Base-by-base conservation (phyloP, 768 basidiomycete genomes). In the Hortiboletus flavorubellus region DNA sequence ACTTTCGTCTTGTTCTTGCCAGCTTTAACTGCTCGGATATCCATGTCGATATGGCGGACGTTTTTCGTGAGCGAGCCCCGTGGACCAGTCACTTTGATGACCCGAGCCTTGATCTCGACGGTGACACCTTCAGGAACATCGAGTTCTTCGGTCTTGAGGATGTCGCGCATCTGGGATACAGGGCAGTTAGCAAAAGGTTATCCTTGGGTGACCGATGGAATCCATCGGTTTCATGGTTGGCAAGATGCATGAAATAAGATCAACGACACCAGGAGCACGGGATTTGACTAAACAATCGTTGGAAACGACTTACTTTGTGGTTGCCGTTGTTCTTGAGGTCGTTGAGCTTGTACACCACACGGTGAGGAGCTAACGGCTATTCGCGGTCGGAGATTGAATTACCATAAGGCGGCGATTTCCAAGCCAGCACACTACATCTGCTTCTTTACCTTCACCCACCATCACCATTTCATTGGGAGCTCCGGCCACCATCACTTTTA, bases 21-120 rank as follows among this genome's bases (percentile, higher is more conserved):
- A 12, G 56, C 53, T 77, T 89, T 91, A 64, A 91, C 73, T 48
- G 93, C 75, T 69, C 87, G 85, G 73, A 95, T 87, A 74, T 94
- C 93, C 91, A 96, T 94, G 77, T 93, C 83, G 63, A 94, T 84
- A 78, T 96, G 93, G 60, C 90, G 90, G 71, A 93, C 83, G 65
- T 87, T 88, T 81, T 97, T 97, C 68, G 85, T 87, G 68, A 99
- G 82, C 49, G 85, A 90, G 61, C 97, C 97, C 51, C 97, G 85
- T 53, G 97, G 91, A 31, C 97, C 97, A 61, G 84, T 86, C 64
- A 99, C 95, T 56, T 84, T 87, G 72, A 99, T 89, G 66, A 93
- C 75, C 59, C 97, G 87, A 62, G 95, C 83, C 80, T 98, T 97
- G 77, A 98, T 82, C 70, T 78, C 72, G 62, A 98, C 85, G 44